Conservation (phyloP, 352 stramenopile genomes). For the Sclerospora graminicola region DNA sequence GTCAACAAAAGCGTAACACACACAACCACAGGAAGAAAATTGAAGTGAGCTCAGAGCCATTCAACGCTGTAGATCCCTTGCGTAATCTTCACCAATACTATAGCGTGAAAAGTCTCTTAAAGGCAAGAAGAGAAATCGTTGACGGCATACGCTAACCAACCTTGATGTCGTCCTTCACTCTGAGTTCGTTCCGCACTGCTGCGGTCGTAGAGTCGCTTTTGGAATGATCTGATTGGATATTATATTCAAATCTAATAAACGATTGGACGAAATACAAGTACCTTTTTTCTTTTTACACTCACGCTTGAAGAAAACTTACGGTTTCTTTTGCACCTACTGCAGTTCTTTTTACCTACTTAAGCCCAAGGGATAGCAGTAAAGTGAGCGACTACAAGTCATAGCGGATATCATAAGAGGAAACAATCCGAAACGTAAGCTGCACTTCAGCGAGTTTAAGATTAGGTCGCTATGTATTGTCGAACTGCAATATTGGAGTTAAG, state of each 20-base stretch:
- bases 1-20: slow-evolving; percentile 10
- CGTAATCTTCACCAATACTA: too few species aligned
- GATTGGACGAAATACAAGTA: slow-evolving; percentile 18
- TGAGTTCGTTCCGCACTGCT: slow-evolving; percentile 16
- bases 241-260: background rate
- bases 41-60: slow-evolving; percentile 4
- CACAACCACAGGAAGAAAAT: background rate
- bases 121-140: slow-evolving; percentile 8
- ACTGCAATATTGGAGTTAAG: too few species aligned
- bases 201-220: slow-evolving; percentile 24
- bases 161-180: slow-evolving; percentile 6
- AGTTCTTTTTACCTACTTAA: too few species aligned
- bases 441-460: too few species aligned
- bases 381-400: background rate
- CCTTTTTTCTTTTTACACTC: slow-evolving; percentile 3
- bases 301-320: slow-evolving; percentile 13
- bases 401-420: too few species aligned
- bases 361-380: too few species aligned
- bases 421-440: too few species aligned
- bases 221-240: slow-evolving; percentile 6
- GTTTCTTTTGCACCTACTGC: slow-evolving; percentile 8
- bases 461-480: too few species aligned
- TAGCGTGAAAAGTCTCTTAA: background rate
- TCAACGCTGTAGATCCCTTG: background rate
- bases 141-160: slow-evolving; percentile 22